phyloP scores from a whole-genome alignment of 2,329 filamentous ascomycete species.

The Pseudopithomyces maydicus region DNA sequence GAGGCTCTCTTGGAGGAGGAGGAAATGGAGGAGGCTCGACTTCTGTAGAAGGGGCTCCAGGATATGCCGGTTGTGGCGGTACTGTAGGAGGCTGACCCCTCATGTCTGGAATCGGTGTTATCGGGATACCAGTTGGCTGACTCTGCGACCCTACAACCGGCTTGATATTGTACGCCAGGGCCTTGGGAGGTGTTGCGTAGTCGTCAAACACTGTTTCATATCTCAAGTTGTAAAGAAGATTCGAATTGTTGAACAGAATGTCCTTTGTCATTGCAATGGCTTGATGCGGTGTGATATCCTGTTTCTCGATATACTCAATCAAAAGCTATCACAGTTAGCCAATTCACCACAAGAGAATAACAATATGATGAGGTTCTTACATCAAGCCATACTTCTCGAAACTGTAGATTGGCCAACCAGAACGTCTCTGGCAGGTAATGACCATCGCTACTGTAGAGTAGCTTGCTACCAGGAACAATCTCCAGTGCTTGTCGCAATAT shows the following conservation, averaged over 20 bases:
- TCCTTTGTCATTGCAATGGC: slow-evolving; percentile 68
- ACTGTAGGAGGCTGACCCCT: neutral
- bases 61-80: slow-evolving; percentile 6
- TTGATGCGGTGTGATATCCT: slow-evolving; percentile 64
- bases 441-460: slow-evolving; percentile 81
- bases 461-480: slow-evolving; percentile 73
- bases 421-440: slow-evolving; percentile 82
- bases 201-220: slow-evolving; percentile 46
- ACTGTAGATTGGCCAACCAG: slow-evolving; percentile 72
- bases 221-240: slow-evolving; percentile 71
- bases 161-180: slow-evolving; percentile 31
- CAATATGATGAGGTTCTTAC: slow-evolving; percentile 48
- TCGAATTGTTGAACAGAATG: slow-evolving; percentile 78
- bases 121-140: slow-evolving; percentile 13
- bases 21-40: slow-evolving; percentile 29
- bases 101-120: neutral
- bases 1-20: slow-evolving; percentile 32
- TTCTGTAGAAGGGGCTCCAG: neutral
- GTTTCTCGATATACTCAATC: slow-evolving; percentile 67
- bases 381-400: slow-evolving; percentile 70
- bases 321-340: slow-evolving; percentile 57
- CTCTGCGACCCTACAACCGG: slow-evolving; percentile 20
- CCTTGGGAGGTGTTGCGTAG: slow-evolving; percentile 22
- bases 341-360: neutral
- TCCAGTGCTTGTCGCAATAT: slow-evolving; percentile 76